Evolutionary conservation across 228 moss, liverwort and hornwort genomes (phyloP).

Genomic region (Sphagnum magellanicum): DNA sequence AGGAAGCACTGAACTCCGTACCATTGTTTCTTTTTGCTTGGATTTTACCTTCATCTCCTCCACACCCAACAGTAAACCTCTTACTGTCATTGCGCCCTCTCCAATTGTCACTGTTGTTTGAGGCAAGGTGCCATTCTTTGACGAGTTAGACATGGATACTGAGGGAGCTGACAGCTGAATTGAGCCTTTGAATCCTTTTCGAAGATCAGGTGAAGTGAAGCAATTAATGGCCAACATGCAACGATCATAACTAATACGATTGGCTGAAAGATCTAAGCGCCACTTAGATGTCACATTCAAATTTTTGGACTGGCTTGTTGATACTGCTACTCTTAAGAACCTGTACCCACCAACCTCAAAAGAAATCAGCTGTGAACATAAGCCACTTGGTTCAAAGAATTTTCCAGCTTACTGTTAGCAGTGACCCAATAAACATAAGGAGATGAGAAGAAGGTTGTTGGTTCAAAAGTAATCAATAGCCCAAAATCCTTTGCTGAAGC

Average conservation of each 20-base stretch:
- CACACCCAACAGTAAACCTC: conserved; percentile 63
- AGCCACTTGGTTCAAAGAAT: too few relatives aligned
- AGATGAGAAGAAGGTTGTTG: too few relatives aligned
- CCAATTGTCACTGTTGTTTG: conserved; percentile 46
- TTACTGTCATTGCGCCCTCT: conserved; percentile 76
- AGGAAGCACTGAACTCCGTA: conserved; percentile 9
- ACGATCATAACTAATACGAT: conserved; percentile 78
- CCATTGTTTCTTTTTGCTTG: conserved; percentile 11
- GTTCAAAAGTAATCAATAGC: too few relatives aligned
- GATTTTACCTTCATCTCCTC: conserved; percentile 39
- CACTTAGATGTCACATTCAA: conserved; percentile 63
- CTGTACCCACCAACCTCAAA: conserved; percentile 18
- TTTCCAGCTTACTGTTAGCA: too few relatives aligned
- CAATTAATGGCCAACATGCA: conserved; percentile 74
- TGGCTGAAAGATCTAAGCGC: conserved; percentile 92
- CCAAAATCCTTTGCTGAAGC: too few relatives aligned
- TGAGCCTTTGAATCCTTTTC: conserved; percentile 49
- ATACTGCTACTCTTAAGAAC: conserved; percentile 75
- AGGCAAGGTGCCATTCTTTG: conserved; percentile 26
- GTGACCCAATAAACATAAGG: too few relatives aligned
- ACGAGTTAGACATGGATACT: conserved; percentile 19
- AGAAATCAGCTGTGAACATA: too few relatives aligned
- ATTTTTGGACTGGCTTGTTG: conserved; percentile 52
- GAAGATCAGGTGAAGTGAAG: conserved; percentile 77
- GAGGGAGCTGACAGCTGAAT: conserved; percentile 14